Base-by-base conservation (phyloP, 2,329 filamentous ascomycete genomes). In the Septoria linicola region DNA sequence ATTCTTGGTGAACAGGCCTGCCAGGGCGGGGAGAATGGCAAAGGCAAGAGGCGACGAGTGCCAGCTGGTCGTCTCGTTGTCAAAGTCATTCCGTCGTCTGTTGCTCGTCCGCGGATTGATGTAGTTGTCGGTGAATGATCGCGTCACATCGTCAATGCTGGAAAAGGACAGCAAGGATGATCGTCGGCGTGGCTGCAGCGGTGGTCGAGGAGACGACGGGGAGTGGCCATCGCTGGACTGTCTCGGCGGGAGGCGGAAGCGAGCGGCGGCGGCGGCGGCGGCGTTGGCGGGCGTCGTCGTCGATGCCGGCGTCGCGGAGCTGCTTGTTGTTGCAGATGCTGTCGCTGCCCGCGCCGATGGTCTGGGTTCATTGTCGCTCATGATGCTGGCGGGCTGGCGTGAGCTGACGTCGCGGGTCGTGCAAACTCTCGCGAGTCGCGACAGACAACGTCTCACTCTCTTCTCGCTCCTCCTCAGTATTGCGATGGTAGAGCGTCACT, bases 1-100 rank as follows among this genome's bases (percentile, higher is more conserved):
- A 72, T 95, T 88, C 54, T 87, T 81, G 67, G 96, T 95, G 50
- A 96, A 75, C 41, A 95, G 72, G 0, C 91, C 92, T 1, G 83
- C 89, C n/a, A 96, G 67, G 1, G 91, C 90, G 2, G 92, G 92
- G 11, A 97, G 73, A 41, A 96, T 77, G 2, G 89, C 91, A 66
- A 96, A 86, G 0, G 83, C 85, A 27, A 97, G 73, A 1, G 92
- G 90, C n/a, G 88, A 75, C 1, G 84, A 88, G 55, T 93, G 84
- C 81, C 89, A 89, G 54, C 83, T 77, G 1, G 87, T 86, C 46
- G 81, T 75, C 31, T 85, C 81, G 13, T 74, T 68, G 14, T 72
- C 63, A 20, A 71, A 52, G 21, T 76, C 58, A 32, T 71, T 66
- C 20, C 20, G 21, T 8, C 41, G 43, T n/a, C 69, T 72, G 34